Evolutionary conservation across 202 grass and related monocot genomes (phyloP).

Genomic region (Carex arenaria): DNA sequence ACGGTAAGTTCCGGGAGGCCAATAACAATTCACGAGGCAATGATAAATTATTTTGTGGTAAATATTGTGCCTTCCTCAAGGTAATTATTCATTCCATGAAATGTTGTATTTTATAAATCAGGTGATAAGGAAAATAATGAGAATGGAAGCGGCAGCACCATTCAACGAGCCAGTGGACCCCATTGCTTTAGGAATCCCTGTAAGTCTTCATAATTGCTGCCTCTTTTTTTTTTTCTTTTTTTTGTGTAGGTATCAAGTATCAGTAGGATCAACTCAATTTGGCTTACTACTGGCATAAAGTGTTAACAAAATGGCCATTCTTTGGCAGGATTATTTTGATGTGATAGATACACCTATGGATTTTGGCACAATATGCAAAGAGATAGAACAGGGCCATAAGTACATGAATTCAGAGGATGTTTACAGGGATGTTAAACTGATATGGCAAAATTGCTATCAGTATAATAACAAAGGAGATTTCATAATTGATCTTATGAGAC

Average conservation of each 20-base stretch:
- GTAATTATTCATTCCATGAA: background rate
- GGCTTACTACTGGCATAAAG: background rate
- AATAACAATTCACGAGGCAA: background rate
- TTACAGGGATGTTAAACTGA: constrained; percentile 80
- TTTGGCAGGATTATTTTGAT: constrained; percentile 86
- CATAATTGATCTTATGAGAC: constrained; percentile 94
- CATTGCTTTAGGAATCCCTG: constrained; percentile 82
- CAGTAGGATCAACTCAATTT: background rate
- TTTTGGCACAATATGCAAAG: constrained; percentile 89
- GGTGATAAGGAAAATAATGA: constrained; percentile 97
- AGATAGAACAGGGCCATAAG: constrained; percentile 66
- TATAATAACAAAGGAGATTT: constrained; percentile 99
- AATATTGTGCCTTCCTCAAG: background rate
- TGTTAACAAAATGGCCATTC: background rate
- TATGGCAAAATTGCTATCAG: constrained; percentile 90
- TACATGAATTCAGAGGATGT: constrained; percentile 92
- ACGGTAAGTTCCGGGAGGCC: constrained; percentile 28
- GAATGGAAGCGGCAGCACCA: constrained; percentile 82
- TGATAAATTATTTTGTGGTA: constrained; percentile 8
- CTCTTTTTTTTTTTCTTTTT: background rate
- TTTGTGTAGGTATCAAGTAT: background rate
- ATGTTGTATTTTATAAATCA: constrained; percentile 22
- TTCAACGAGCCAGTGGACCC: constrained; percentile 89
- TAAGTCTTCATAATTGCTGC: constrained; percentile 39
- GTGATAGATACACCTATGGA: constrained; percentile 97